These are phyloP conservation scores for Podospora pseudopauciseta DNA, from an alignment of 495 filamentous ascomycete genomes.

Conservation along the genomic window DNA sequence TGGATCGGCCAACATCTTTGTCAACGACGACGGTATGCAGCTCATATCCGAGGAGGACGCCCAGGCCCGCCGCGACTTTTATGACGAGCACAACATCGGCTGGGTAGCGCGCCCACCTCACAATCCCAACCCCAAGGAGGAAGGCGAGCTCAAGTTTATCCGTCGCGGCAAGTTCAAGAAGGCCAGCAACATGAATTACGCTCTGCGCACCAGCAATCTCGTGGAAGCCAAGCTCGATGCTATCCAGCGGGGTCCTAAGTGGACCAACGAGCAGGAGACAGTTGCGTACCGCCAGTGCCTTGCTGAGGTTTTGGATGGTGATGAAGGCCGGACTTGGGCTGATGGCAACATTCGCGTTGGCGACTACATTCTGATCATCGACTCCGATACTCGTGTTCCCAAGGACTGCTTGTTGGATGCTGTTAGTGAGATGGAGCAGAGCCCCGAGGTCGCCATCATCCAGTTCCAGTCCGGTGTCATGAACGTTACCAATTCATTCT, in stretches of 20 bases:
- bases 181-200: slow-evolving; percentile 72
- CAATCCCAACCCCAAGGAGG: slow-evolving; percentile 40
- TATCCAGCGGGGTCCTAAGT: slow-evolving; percentile 39
- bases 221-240: slow-evolving; percentile 56
- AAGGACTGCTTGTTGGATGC: slow-evolving; percentile 72
- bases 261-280: slow-evolving; percentile 51
- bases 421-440: slow-evolving; percentile 74
- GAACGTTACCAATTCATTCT: slow-evolving; percentile 71
- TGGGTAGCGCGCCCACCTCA: slow-evolving; percentile 60
- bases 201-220: slow-evolving; percentile 53
- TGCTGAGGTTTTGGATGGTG: slow-evolving; percentile 59
- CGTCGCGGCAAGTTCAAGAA: slow-evolving; percentile 70
- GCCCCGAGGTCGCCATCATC: slow-evolving; percentile 75
- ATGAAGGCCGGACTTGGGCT: slow-evolving; percentile 66
- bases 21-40: slow-evolving; percentile 70
- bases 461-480: slow-evolving; percentile 82
- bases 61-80: slow-evolving; percentile 57
- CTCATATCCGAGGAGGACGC: slow-evolving; percentile 54
- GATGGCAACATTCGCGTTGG: slow-evolving; percentile 77
- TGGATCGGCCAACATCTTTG: slow-evolving; percentile 65
- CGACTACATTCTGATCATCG: slow-evolving; percentile 73
- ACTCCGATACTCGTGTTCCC: slow-evolving; percentile 75
- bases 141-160: slow-evolving; percentile 44
- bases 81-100: slow-evolving; percentile 60
- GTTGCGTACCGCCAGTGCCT: slow-evolving; percentile 1